phyloP scores from a whole-genome alignment of 2,329 filamentous ascomycete species.

The Nigrograna mackinnonii region DNA sequence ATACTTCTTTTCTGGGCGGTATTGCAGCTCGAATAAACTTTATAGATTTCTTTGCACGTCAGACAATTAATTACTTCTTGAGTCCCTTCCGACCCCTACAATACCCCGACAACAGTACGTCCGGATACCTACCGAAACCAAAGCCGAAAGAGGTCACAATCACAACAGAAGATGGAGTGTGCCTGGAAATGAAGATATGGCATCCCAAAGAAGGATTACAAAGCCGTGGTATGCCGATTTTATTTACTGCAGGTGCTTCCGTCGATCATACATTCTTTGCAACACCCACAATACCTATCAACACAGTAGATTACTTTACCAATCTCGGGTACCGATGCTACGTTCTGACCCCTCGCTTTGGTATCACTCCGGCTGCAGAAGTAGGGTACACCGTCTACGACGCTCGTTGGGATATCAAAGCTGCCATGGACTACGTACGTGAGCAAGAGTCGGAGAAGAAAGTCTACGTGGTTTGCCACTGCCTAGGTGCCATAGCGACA shows the following conservation, averaged over 20 bases:
- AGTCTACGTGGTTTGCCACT: conserved; percentile 64
- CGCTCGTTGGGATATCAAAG: conserved; percentile 61
- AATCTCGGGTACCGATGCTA: conserved; percentile 64
- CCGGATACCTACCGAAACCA: conserved; percentile 54
- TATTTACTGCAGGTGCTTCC: conserved; percentile 65
- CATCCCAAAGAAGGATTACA: conserved; percentile 43
- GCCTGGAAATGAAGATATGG: conserved; percentile 61
- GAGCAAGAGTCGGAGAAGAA: conserved; percentile 26
- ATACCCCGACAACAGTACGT: conserved; percentile 52
- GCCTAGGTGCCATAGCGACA: conserved; percentile 65
- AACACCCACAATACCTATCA: conserved; percentile 65
- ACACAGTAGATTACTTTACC: conserved; percentile 66
- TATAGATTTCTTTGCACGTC: conserved; percentile 57
- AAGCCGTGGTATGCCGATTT: conserved; percentile 45
- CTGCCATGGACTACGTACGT: conserved; percentile 59
- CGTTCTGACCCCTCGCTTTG: conserved; percentile 62
- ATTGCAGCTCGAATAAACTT: conserved; percentile 41
- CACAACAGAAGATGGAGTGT: conserved; percentile 56
- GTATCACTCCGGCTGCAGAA: conserved; percentile 54
- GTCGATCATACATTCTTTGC: conserved; percentile 68
- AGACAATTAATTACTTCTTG: conserved; percentile 58
- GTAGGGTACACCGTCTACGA: conserved; percentile 64
- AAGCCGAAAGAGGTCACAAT: conserved; percentile 52
- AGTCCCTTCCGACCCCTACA: conserved; percentile 60
- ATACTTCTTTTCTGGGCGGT: neutral